Base-by-base conservation (phyloP, 1,139 yeast species). In the Yamadazyma triangularis region DNA sequence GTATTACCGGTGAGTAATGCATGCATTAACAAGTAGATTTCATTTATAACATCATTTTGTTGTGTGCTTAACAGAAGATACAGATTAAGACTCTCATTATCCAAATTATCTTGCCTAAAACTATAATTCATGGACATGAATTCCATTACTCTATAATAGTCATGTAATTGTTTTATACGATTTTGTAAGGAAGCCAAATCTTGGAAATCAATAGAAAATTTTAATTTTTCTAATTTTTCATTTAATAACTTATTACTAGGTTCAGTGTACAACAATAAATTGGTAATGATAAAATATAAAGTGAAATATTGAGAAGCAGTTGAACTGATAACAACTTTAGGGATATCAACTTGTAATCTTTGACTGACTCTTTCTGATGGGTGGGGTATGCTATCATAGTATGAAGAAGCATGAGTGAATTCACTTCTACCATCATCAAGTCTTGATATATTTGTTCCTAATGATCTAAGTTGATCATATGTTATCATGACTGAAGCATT, bases 301-400 rank as follows among this genome's bases (percentile, higher is more conserved):
- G 70, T 53, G 35, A 61, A 60, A 36, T 68, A 69, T 39, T 69
- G 75, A 28, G 56, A 48, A 2, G 73, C 60, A 3, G 73, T 67
- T 7, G 70, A 65, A 14, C 63, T 51, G 22, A 68, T 51, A 9
- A 58, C 51, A 26, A 67, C 53, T 29, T 59, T 55, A 3, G 75
- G 75, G 29, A 65, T 57, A 43, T 67, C 73, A 16, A 68, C 55
- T 22, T 53, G 44, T 14, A 69, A 42, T 14, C 50, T 48, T 13
- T 41, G 37, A 9, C 33, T 30, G 13, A 39, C 32, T 1, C 26
- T 16, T 3, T 34, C 32, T 8, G 6, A 29, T 33, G 8, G 42
- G 8, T 46, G 38, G 10, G 42, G 29, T n/a, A 19, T 19, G 8
- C 16, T 20, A 13, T 18, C 27, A 24, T 12, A 15, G 23, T 24